Conservation (phyloP, 495 filamentous ascomycete genomes). For the Trichocladium antarcticum region DNA sequence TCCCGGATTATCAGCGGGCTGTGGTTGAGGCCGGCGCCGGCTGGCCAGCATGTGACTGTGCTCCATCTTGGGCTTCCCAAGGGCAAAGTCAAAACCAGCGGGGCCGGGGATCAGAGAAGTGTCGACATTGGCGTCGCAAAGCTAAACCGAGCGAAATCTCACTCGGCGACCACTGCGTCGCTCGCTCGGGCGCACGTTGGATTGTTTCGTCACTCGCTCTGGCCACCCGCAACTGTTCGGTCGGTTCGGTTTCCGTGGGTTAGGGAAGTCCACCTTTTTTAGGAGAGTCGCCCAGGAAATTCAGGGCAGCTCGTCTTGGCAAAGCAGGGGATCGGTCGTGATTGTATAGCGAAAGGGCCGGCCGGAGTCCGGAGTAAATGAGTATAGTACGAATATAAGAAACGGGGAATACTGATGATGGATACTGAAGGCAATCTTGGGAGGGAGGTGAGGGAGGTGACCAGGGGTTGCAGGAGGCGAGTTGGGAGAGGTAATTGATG, state of each 20-base stretch:
- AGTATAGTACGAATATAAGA: not conserved
- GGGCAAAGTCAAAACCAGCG: slow-evolving; percentile 4
- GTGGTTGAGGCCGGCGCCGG: slow-evolving; percentile 9
- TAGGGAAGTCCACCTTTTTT: too few species aligned
- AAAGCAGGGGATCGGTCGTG: too few species aligned
- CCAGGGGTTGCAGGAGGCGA: not conserved
- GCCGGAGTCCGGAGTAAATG: not conserved
- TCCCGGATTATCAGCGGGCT: not conserved
- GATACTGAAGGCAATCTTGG: not conserved
- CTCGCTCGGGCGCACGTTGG: not conserved
- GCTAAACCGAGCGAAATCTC: not conserved
- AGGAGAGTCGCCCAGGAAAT: too few species aligned
- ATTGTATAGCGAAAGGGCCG: not conserved
- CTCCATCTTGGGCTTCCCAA: slow-evolving; percentile 20
- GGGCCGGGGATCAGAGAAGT: slow-evolving; percentile 5
- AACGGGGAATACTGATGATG: not conserved
- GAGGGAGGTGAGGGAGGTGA: not conserved
- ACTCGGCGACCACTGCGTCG: not conserved
- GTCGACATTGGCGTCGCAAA: slow-evolving; percentile 16
- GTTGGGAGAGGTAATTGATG: not conserved
- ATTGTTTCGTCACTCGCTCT: not conserved
- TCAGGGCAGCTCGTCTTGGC: too few species aligned
- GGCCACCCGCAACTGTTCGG: not conserved
- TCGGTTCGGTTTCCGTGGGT: too few species aligned
- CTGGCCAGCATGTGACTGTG: slow-evolving; percentile 31